Evolutionary conservation across 2,329 filamentous ascomycete genomes (phyloP).

Genomic region (Aureobasidium sp.): DNA sequence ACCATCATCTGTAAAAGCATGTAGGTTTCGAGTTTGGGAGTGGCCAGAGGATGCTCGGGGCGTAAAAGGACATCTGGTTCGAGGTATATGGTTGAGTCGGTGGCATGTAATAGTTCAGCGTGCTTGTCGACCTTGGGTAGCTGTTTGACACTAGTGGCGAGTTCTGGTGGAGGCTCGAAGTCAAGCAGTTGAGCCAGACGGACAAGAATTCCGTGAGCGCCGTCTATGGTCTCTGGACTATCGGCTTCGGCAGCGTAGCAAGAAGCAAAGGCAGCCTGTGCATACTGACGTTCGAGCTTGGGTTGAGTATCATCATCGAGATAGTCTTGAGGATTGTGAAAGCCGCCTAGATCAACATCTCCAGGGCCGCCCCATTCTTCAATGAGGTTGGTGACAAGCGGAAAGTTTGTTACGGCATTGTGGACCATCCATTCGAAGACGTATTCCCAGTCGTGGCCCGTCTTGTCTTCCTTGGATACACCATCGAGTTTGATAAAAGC

Average conservation of each 20-base stretch:
- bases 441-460: slow-evolving; percentile 59
- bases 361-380: slow-evolving; percentile 66
- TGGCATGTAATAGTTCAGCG: slow-evolving; percentile 26
- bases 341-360: slow-evolving; percentile 60
- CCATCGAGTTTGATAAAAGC: slow-evolving; percentile 21
- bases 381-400: slow-evolving; percentile 53
- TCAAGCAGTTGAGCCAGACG: slow-evolving; percentile 54
- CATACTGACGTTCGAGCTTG: slow-evolving; percentile 56
- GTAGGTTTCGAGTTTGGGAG: slow-evolving; percentile 48
- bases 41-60: slow-evolving; percentile 56
- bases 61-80: slow-evolving; percentile 44
- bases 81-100: slow-evolving; percentile 26
- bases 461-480: slow-evolving; percentile 25
- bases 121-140: slow-evolving; percentile 36
- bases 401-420: slow-evolving; percentile 54
- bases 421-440: slow-evolving; percentile 59
- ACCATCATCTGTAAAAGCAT: slow-evolving; percentile 56
- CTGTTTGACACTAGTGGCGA: slow-evolving; percentile 33
- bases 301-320: slow-evolving; percentile 53
- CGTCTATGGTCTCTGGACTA: slow-evolving; percentile 49
- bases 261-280: slow-evolving; percentile 57
- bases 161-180: slow-evolving; percentile 47
- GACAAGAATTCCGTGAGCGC: slow-evolving; percentile 52
- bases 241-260: slow-evolving; percentile 59
- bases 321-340: slow-evolving; percentile 43